Evolutionary conservation across 1,284 basidiomycete genomes (phyloP).

Genomic region (Mycena citricolor): DNA sequence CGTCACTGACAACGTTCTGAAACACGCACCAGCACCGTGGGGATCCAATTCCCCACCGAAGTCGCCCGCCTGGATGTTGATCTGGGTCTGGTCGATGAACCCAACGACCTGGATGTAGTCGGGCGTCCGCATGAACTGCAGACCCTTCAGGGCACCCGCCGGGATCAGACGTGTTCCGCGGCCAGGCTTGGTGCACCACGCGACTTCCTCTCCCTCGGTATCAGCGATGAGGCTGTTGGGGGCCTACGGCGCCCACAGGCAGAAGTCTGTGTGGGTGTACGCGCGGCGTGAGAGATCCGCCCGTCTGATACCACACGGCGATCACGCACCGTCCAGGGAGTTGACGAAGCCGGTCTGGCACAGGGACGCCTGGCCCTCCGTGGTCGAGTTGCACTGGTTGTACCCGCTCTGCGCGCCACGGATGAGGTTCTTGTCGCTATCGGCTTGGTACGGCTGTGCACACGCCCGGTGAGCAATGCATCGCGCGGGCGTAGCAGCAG

Average conservation of each 20-base stretch:
- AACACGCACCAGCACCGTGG: constrained; percentile 2
- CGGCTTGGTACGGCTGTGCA: constrained; percentile 24
- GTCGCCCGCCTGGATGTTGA: constrained; percentile 46
- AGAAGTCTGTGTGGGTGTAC: constrained; percentile 42
- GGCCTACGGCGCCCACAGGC: constrained; percentile 51
- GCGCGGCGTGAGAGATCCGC: neutral
- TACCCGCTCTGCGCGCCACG: constrained; percentile 35
- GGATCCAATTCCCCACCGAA: constrained; percentile 20
- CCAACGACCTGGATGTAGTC: constrained; percentile 66
- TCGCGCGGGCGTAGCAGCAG: too few species aligned
- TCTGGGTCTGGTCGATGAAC: constrained; percentile 58
- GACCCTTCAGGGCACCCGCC: constrained; percentile 44
- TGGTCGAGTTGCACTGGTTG: constrained; percentile 42
- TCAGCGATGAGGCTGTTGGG: constrained; percentile 50
- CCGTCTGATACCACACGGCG: neutral
- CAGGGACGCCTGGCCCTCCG: constrained; percentile 33
- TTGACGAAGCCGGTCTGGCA: constrained; percentile 39
- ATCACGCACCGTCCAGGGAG: constrained; percentile 27
- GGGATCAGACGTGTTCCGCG: constrained; percentile 61
- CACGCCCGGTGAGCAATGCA: too few species aligned
- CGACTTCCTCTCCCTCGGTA: constrained; percentile 58
- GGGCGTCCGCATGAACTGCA: constrained; percentile 56
- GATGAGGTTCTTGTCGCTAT: constrained; percentile 21
- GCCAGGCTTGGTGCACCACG: constrained; percentile 60
- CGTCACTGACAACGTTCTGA: neutral